A percentile compares a stretch with the other conserved stretches of the same genome.
Evolutionary conservation across 106 monocot genomes (phyloP).

Genomic region (Phalaenopsis equestris): DNA sequence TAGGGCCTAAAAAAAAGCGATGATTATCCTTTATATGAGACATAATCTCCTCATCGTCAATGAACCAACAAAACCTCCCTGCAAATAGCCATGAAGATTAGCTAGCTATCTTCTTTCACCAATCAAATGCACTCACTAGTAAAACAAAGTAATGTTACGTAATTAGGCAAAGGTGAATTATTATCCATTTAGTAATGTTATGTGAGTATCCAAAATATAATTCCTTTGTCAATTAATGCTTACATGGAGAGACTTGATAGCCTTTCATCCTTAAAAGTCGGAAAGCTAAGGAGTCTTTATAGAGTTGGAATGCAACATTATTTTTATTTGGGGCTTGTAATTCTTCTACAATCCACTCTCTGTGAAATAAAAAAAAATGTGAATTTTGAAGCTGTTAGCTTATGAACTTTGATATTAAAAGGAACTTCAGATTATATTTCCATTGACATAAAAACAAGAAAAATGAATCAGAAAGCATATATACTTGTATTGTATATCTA

Average conservation of each 20-base stretch:
- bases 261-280: slow-evolving; percentile 18
- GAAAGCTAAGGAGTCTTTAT: slow-evolving; percentile 22
- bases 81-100: neutral
- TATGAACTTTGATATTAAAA: too few relatives aligned
- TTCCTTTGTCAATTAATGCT: neutral
- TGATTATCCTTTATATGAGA: slow-evolving; percentile 17
- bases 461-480: neutral
- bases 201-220: too few relatives aligned
- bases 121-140: too few relatives aligned
- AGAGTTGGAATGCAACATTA: neutral
- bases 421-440: too few relatives aligned
- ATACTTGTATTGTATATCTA: slow-evolving; percentile 15
- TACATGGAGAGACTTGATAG: slow-evolving; percentile 26
- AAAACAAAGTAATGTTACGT: too few relatives aligned
- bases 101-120: too few relatives aligned
- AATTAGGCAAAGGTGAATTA: too few relatives aligned
- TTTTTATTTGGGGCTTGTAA: neutral
- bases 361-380: neutral
- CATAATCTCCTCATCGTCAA: slow-evolving; percentile 10
- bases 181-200: too few relatives aligned
- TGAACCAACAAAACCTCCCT: slow-evolving; percentile 24
- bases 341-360: slow-evolving; percentile 9
- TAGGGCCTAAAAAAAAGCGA: slow-evolving; percentile 3
- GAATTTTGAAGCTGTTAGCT: neutral
- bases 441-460: too few relatives aligned